A percentile compares a stretch with the other conserved stretches of the same genome.
These are phyloP conservation scores for Colletotrichum incanum DNA, from an alignment of 2,329 filamentous ascomycete species.

Conservation along the genomic window DNA sequence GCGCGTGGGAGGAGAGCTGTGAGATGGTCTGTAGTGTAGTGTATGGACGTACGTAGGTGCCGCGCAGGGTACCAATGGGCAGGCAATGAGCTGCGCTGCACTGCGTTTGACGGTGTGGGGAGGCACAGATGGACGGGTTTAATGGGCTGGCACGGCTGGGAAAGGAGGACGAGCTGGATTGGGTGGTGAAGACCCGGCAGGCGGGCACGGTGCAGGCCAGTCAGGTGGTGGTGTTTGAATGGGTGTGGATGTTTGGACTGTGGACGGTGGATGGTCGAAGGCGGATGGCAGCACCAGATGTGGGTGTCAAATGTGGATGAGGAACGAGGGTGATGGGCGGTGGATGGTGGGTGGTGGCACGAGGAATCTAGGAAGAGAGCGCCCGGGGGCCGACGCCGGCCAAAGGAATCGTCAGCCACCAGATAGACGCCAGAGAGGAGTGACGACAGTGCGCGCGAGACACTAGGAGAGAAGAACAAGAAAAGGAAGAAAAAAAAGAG, in stretches of 20 bases:
- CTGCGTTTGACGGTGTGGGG: conserved; percentile 9
- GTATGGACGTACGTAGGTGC: neutral
- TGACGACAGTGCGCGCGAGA: neutral
- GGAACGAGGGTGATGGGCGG: neutral
- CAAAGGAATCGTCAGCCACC: neutral
- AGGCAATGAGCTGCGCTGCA: neutral
- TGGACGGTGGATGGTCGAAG: neutral
- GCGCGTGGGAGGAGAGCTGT: neutral
- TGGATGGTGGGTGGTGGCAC: neutral
- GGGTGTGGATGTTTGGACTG: conserved; percentile 13
- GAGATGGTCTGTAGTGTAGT: neutral
- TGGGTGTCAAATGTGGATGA: neutral
- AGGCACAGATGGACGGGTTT: conserved; percentile 2
- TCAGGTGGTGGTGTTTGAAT: conserved; percentile 14
- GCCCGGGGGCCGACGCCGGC: neutral
- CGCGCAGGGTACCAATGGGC: neutral
- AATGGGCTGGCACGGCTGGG: conserved; percentile 10
- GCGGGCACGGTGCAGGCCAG: conserved; percentile 24
- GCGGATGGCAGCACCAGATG: conserved; percentile 6
- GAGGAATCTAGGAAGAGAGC: neutral
- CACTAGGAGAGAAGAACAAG: neutral
- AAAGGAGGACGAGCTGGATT: conserved; percentile 31
- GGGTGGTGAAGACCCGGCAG: conserved; percentile 33
- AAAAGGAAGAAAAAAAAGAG: neutral
- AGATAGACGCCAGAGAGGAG: neutral